Conservation (phyloP, 2,329 filamentous ascomycete species). For the Calonectria hawksworthii region DNA sequence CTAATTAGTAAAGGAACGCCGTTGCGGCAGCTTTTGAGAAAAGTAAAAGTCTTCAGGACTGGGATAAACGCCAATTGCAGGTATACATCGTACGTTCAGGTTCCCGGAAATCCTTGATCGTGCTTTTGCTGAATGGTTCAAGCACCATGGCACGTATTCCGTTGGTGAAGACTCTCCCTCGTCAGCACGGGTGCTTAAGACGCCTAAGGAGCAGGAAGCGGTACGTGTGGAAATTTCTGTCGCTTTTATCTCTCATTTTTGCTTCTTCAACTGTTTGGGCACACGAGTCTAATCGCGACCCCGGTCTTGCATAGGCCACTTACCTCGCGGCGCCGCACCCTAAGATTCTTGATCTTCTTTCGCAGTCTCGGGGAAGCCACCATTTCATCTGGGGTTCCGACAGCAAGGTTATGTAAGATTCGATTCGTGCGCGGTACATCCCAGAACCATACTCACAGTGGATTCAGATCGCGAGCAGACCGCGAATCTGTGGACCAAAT, state of each 20-base stretch:
- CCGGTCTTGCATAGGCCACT: neutral
- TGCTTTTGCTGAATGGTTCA: neutral
- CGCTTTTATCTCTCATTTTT: neutral
- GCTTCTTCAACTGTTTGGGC: no score
- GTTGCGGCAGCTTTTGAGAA: conserved; percentile 6
- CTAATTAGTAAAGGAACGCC: neutral
- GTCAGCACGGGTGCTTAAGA: conserved; percentile 6
- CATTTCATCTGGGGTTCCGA: conserved; percentile 20
- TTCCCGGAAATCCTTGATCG: neutral
- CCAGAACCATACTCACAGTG: neutral
- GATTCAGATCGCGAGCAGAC: conserved; percentile 6
- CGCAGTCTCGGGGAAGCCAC: conserved; percentile 4
- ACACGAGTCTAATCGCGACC: neutral
- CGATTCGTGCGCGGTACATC: neutral
- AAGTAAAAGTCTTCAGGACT: conserved; percentile 6
- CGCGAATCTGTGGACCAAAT: conserved; percentile 11
- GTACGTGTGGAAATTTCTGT: neutral
- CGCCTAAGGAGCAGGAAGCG: conserved; percentile 16
- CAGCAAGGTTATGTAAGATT: conserved; percentile 17
- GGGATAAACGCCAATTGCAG: conserved; percentile 11
- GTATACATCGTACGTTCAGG: conserved; percentile 4
- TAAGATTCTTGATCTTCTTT: neutral
- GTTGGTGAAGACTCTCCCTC: neutral
- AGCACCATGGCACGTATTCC: conserved; percentile 2
- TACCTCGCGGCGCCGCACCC: conserved; percentile 18